Evolutionary conservation across 495 filamentous ascomycete species (phyloP), one percentile per base, ranked within the genome.

Genomic region (Umbilicaria muhlenbergii): DNA sequence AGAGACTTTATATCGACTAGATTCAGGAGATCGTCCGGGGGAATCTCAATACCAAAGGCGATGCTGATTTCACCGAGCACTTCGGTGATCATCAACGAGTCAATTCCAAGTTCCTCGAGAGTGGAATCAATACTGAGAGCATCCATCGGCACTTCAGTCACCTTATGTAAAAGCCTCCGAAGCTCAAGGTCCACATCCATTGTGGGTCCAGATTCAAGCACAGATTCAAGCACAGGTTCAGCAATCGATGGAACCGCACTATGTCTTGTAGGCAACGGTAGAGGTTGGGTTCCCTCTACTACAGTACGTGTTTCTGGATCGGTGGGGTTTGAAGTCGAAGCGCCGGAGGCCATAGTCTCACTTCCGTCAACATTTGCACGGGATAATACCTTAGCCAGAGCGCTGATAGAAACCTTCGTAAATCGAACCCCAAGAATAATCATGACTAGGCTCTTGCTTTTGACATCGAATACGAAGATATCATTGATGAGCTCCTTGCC

Each of bases 41-140:
- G 11, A 12, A 58, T 46, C 4, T 3, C 21, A 16, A 54, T 16
- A 2, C 44, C 16, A 33, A 57, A 58, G 2, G 36, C 19, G 21
- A 44, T 52, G n/a, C 45, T 45, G 24, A 68, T 59, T 15, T 66
- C 63, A 12, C 36, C 39, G 1, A 64, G 34, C 5, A 69, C 52
- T 48, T 67, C 65, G 3, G 55, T 70, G 19, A 47, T 49, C 55
- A 67, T 56, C 10, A 69, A 45, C 5, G 65, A 69, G 47, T 69
- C 65, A 14, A 67, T 62, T 2, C 65, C 62, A 7, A 68, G 39
- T 3, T 65, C 55, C 5, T 58, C 42, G 34, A 59, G 34, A 17
- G 44, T 50, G 7, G 48, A 49, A 0, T 44, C 36, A n/a, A 6
- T n/a, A n/a, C 45, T 35, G n/a, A 63, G 18, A 1, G 55, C 45